phyloP scores from a whole-genome alignment of 2,329 filamentous ascomycete genomes.

The Diplocarpon rosae region DNA sequence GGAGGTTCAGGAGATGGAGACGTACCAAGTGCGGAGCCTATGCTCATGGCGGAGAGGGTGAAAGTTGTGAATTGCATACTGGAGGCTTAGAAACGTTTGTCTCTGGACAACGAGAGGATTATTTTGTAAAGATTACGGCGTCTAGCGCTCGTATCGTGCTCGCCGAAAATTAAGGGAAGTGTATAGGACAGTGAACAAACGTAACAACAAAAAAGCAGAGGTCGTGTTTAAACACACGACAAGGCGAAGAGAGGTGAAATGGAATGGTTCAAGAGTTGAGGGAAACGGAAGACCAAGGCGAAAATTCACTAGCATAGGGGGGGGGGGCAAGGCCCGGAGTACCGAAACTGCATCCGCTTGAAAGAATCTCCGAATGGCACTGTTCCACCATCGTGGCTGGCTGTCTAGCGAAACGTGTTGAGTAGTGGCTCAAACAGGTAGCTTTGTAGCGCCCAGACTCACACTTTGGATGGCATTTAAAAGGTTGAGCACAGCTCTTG shows the following conservation, averaged over 20 bases:
- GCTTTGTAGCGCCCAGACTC: conserved; percentile 5
- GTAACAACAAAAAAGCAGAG: conserved; percentile 4
- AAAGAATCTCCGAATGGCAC: conserved; percentile 14
- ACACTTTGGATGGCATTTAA: conserved; percentile 12
- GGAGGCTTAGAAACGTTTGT: conserved; percentile 13
- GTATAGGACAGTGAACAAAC: background rate
- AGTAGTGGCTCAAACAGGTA: conserved; percentile 13
- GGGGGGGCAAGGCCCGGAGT: conserved; percentile 16
- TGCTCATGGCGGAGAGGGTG: conserved; percentile 23
- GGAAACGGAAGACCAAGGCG: background rate
- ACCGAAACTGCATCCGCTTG: conserved; percentile 11
- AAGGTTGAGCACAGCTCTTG: background rate
- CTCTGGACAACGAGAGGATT: conserved; percentile 19
- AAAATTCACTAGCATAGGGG: background rate
- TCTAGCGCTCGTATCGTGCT: conserved; percentile 27
- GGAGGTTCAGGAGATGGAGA: background rate
- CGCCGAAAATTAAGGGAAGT: conserved; percentile 25
- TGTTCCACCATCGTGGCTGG: conserved; percentile 2
- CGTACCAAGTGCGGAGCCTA: conserved; percentile 24
- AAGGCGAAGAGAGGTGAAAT: conserved; percentile 3
- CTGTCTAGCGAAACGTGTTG: conserved; percentile 16
- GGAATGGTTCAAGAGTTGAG: conserved; percentile 5
- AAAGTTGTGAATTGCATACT: conserved; percentile 27
- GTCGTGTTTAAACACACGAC: conserved; percentile 2
- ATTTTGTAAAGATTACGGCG: conserved; percentile 12